phyloP scores from a whole-genome alignment of 345 rosid species.

The Iberis pinnata region DNA sequence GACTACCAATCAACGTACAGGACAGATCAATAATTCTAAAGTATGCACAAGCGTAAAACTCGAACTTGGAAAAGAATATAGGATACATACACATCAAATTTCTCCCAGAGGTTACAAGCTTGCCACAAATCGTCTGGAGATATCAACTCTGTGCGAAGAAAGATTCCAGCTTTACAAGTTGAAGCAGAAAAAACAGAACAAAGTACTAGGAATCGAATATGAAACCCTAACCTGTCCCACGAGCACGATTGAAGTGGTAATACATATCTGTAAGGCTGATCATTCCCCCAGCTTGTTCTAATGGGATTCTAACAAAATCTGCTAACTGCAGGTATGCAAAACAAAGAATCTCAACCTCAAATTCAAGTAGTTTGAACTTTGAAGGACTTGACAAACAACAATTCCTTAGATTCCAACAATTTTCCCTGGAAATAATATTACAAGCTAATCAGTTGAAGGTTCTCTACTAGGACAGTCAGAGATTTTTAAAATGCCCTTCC shows the following conservation, averaged over 20 bases:
- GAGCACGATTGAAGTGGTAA: conserved; percentile 92
- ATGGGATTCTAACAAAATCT: conserved; percentile 83
- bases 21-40: conserved; percentile 16
- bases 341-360: conserved; percentile 14
- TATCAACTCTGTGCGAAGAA: conserved; percentile 57
- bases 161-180: neutral
- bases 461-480: neutral
- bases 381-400: neutral
- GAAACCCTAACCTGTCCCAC: conserved; percentile 70
- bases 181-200: neutral
- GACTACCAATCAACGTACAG: conserved; percentile 47
- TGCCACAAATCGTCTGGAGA: conserved; percentile 92
- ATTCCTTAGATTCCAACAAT: conserved; percentile 1
- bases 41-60: neutral
- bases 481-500: neutral
- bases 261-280: conserved; percentile 84
- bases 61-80: neutral
- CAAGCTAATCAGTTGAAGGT: conserved; percentile 4
- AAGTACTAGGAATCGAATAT: neutral
- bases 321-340: conserved; percentile 50
- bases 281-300: conserved; percentile 93
- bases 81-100: conserved; percentile 76
- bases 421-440: neutral
- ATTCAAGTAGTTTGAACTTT: neutral
- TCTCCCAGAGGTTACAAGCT: conserved; percentile 95